Evolutionary conservation across 2,329 filamentous ascomycete species (phyloP).

Genomic region (Nigrograna mackinnonii): DNA sequence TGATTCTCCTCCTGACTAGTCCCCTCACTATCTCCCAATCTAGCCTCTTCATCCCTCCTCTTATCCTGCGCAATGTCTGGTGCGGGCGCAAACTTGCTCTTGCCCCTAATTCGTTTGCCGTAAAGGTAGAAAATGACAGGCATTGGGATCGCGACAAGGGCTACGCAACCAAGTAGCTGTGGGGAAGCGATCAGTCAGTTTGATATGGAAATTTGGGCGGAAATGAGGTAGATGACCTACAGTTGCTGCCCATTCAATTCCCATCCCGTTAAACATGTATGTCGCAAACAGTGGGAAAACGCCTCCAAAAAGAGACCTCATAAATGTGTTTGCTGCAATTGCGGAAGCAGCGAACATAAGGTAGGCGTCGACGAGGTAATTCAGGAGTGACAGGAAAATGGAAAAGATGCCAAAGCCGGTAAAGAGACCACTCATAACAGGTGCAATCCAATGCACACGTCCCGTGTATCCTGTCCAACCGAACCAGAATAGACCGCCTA

Average conservation of each 20-base stretch:
- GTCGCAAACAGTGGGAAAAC: constrained; percentile 59
- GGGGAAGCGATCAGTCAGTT: neutral
- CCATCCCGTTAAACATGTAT: constrained; percentile 59
- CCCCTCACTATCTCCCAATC: constrained; percentile 6
- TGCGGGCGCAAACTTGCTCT: constrained; percentile 47
- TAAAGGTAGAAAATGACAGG: constrained; percentile 49
- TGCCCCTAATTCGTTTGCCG: constrained; percentile 48
- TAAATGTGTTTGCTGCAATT: constrained; percentile 60
- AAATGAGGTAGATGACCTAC: constrained; percentile 1
- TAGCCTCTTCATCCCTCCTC: constrained; percentile 36
- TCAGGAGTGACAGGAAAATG: constrained; percentile 62
- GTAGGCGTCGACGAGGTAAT: constrained; percentile 64
- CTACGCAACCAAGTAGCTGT: constrained; percentile 47
- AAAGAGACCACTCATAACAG: constrained; percentile 47
- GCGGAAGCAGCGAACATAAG: constrained; percentile 59
- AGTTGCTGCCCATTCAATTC: constrained; percentile 52
- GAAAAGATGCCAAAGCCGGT: constrained; percentile 61
- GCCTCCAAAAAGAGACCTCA: constrained; percentile 54
- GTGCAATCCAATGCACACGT: constrained; percentile 43
- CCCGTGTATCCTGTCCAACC: constrained; percentile 48
- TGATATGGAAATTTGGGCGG: neutral
- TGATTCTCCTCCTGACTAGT: neutral
- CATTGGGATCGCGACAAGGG: constrained; percentile 46
- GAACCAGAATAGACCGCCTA: constrained; percentile 41
- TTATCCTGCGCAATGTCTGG: constrained; percentile 43